These are phyloP conservation scores for Puccinia hordei DNA, from an alignment of 1,284 basidiomycete species.

Conservation along the genomic window DNA sequence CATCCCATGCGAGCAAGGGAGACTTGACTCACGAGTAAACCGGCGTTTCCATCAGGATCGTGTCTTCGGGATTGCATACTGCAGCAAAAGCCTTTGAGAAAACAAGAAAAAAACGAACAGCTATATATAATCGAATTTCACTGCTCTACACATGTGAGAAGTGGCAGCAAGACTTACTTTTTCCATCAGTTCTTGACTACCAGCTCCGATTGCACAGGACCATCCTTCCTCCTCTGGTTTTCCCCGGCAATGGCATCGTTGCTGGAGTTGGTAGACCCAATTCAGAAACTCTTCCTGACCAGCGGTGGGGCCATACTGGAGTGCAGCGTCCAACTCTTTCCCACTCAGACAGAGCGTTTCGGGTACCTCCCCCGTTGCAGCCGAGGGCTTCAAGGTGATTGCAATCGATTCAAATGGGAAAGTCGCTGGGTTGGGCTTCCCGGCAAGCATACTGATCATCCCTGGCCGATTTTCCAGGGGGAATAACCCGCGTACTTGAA, in stretches of 20 bases:
- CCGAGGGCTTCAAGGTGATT: conserved; percentile 59
- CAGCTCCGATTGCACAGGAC: conserved; percentile 42
- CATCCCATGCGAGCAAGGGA: neutral
- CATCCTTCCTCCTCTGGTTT: conserved; percentile 45
- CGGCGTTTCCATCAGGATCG: conserved; percentile 49
- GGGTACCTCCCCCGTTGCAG: neutral
- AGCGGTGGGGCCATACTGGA: conserved; percentile 58
- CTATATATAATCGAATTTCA: too few species aligned
- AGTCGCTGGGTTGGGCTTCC: conserved; percentile 77
- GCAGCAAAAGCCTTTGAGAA: conserved; percentile 39
- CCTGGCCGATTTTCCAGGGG: conserved; percentile 76
- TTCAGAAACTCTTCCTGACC: conserved; percentile 55
- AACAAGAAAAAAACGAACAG: neutral
- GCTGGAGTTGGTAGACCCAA: conserved; percentile 56
- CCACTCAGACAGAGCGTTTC: conserved; percentile 53
- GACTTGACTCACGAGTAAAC: conserved; percentile 45
- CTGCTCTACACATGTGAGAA: neutral
- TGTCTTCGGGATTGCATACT: conserved; percentile 49
- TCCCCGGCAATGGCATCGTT: conserved; percentile 55
- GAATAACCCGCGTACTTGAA: conserved; percentile 67
- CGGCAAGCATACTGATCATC: conserved; percentile 76
- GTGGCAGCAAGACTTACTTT: conserved; percentile 16
- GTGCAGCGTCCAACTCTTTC: conserved; percentile 54
- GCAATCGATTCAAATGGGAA: conserved; percentile 83
- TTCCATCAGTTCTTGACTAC: conserved; percentile 49